A percentile compares a stretch with the other conserved stretches of the same genome.
These are phyloP conservation scores for Stevia rebaudiana DNA, from an alignment of 140 eudicot genomes.

Conservation along the genomic window DNA sequence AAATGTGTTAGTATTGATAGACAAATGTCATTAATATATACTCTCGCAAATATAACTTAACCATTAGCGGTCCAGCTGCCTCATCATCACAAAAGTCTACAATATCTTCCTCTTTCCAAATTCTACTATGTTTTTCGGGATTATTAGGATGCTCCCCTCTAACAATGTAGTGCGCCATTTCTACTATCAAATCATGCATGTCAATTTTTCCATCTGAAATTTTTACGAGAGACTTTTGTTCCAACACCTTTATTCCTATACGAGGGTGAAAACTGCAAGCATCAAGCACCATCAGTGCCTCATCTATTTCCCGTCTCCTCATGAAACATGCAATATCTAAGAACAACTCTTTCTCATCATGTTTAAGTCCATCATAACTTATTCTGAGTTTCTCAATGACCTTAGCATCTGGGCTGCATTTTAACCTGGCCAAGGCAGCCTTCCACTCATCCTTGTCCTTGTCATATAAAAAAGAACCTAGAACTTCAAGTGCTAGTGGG, in stretches of 20 bases:
- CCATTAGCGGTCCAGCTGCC: not conserved
- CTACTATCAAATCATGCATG: slow-evolving; percentile 18
- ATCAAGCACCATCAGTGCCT: not conserved
- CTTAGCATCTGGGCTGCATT: no score
- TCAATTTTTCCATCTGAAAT: not conserved
- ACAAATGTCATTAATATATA: not conserved
- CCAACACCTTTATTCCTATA: slow-evolving; percentile 22
- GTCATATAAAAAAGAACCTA: no score
- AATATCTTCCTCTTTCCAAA: slow-evolving; percentile 5
- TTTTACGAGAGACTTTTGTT: slow-evolving; percentile 23
- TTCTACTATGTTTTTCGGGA: slow-evolving; percentile 9
- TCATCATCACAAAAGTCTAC: not conserved
- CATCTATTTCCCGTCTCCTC: no score
- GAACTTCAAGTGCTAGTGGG: no score
- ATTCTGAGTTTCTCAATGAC: no score
- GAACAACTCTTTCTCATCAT: no score
- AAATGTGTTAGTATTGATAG: not conserved
- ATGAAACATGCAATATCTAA: no score
- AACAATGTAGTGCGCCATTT: slow-evolving; percentile 25
- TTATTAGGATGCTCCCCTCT: slow-evolving; percentile 2
- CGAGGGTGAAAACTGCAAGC: slow-evolving; percentile 11
- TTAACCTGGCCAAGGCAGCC: no score
- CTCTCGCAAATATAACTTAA: not conserved
- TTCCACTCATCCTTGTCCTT: no score
- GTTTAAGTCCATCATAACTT: no score